Evolutionary conservation across 768 basidiomycete species (phyloP), one percentile per base, ranked within the genome.

Genomic region (Nevesoporus exiguus): DNA sequence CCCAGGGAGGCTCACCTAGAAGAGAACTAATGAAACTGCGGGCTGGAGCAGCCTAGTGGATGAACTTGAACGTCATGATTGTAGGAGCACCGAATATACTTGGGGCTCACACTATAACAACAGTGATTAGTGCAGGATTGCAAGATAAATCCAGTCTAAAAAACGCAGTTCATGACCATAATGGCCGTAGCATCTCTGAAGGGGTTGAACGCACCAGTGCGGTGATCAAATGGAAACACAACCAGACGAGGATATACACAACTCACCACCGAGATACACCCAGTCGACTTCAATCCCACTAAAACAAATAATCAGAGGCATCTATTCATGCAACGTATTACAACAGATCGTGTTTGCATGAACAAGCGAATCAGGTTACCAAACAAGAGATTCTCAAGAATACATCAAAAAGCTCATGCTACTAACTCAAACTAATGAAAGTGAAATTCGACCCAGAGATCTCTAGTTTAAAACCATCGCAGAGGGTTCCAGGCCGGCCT

Each of bases 401-500:
- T 15, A 48, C 36, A 48, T 22, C 30, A 22, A 52, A 37, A 43
- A 49, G 24, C 53, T 7, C 56, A 54, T 46, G 9, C 55, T 43
- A 54, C 44, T 44, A 53, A 50, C 43, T 54, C 44, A 63, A 56
- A 39, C 57, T 58, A 52, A 54, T 54, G 61, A 53, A 60, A 50
- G 40, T 44, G 33, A 48, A 54, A 30, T n/a, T n/a, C n/a, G n/a
- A n/a, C 44, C 34, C 24, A 8, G 19, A 52, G 52, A 22, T 34
- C 47, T 48, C 1, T 46, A 55, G 8, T 27, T 17, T 46, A 37
- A 46, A n/a, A 54, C 56, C 52, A 59, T 48, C 51, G 42, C 33
- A 41, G 46, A 36, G 43, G 19, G 33, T 50, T 62, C 48, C 50
- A 56, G 56, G 30, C 43, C 48, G 11, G 54, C 39, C 50, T 55